These are phyloP conservation scores for Cytauxzoon felis DNA, from an alignment of 169 alveolate genomes.

Conservation along the genomic window DNA sequence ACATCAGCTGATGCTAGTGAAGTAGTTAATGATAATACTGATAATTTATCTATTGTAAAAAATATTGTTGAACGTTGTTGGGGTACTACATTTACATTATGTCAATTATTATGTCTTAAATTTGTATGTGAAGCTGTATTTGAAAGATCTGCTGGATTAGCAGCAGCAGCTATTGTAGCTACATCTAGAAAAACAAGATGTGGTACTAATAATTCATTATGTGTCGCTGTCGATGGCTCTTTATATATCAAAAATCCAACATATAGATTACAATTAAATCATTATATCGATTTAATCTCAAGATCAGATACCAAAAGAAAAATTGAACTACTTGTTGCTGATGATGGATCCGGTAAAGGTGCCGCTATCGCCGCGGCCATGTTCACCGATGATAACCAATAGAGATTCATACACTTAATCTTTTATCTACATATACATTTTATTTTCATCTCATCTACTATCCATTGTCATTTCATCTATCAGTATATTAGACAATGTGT, in stretches of 20 bases:
- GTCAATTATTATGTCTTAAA: conserved; percentile 50
- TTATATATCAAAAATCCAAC: conserved; percentile 77
- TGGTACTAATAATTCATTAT: conserved; percentile 61
- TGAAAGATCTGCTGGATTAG: conserved; percentile 82
- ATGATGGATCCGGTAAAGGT: conserved; percentile 86
- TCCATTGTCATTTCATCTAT: not conserved
- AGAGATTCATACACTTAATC: not conserved
- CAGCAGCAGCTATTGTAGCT: conserved; percentile 78
- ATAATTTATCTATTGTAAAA: conserved; percentile 49
- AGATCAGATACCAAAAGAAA: conserved; percentile 69
- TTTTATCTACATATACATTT: not conserved
- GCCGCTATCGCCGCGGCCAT: conserved; percentile 87
- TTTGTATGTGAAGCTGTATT: conserved; percentile 73
- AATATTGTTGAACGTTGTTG: conserved; percentile 66
- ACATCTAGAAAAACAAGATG: conserved; percentile 74
- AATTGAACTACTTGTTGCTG: conserved; percentile 69
- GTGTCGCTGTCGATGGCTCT: conserved; percentile 83
- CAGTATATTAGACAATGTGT: not conserved
- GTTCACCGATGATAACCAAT: conserved; percentile 13
- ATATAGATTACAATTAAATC: conserved; percentile 70
- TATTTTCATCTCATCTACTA: conserved; percentile 3
- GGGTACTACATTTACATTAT: conserved; percentile 67
- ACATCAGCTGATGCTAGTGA: conserved; percentile 69
- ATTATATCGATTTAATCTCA: conserved; percentile 63
- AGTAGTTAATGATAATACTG: conserved; percentile 69